Conservation (phyloP, 306 rosid species). For the Pyrus bretschneideri region DNA sequence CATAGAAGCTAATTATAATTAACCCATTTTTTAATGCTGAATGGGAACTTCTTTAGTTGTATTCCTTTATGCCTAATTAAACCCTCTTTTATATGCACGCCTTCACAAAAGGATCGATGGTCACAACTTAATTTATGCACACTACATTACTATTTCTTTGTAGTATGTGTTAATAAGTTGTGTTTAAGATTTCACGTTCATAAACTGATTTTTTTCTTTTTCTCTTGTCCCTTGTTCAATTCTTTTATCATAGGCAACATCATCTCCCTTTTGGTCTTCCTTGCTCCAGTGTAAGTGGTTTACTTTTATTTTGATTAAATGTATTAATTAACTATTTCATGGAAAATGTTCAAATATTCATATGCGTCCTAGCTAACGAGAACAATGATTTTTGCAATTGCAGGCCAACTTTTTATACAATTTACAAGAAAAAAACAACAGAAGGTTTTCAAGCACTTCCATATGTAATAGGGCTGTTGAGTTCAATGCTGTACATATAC, state of each 20-base stretch:
- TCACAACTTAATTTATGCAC: background rate
- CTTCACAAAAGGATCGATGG: background rate
- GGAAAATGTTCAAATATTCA: background rate
- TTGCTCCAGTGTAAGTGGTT: constrained; percentile 77
- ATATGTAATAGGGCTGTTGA: constrained; percentile 73
- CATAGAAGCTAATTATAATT: background rate
- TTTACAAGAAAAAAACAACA: constrained; percentile 69
- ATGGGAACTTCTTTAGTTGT: too few species aligned
- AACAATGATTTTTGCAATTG: background rate
- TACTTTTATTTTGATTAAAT: background rate
- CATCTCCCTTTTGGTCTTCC: constrained; percentile 79
- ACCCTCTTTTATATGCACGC: too few species aligned
- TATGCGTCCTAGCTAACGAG: background rate
- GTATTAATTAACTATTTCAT: background rate
- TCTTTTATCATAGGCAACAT: constrained; percentile 49
- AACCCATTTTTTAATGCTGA: background rate
- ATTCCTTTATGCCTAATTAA: too few species aligned
- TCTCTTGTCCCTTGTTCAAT: background rate
- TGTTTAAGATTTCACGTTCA: background rate
- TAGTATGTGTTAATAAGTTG: background rate
- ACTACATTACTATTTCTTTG: background rate
- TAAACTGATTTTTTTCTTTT: background rate
- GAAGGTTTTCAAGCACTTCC: constrained; percentile 83
- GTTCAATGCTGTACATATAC: constrained; percentile 88
- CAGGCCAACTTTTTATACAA: constrained; percentile 81